A percentile compares a stretch with the other conserved stretches of the same genome.
These are phyloP conservation scores for Apophysomyces variabilis DNA, from an alignment of 371 early-diverging fungal species.

Conservation along the genomic window DNA sequence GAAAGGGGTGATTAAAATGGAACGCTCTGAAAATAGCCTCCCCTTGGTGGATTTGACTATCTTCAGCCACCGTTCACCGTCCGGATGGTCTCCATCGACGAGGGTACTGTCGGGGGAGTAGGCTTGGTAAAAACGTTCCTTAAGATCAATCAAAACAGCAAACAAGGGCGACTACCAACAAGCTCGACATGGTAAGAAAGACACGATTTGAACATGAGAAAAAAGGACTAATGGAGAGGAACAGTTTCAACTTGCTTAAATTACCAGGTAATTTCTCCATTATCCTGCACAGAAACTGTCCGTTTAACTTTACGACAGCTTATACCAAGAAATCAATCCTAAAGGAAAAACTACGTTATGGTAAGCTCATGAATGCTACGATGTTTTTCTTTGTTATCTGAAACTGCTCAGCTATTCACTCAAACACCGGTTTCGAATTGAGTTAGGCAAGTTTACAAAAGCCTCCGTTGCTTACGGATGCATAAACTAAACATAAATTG, in stretches of 20 bases:
- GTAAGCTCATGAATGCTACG: conserved; percentile 23
- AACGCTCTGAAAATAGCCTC: conserved; percentile 62
- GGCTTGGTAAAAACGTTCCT: conserved; percentile 54
- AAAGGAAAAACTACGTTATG: conserved; percentile 58
- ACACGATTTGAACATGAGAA: not conserved
- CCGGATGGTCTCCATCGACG: conserved; percentile 53
- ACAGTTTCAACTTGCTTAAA: conserved; percentile 90
- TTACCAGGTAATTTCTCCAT: conserved; percentile 61
- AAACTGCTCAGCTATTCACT: not conserved
- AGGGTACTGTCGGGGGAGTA: conserved; percentile 15
- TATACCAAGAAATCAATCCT: conserved; percentile 59
- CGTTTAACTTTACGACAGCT: conserved; percentile 21
- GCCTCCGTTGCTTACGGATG: no score
- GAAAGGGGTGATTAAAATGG: not conserved
- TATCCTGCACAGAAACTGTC: not conserved
- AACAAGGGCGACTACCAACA: conserved; percentile 57
- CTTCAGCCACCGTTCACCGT: conserved; percentile 77
- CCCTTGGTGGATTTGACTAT: conserved; percentile 86
- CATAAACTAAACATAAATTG: no score
- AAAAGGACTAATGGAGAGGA: not conserved
- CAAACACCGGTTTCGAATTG: not conserved
- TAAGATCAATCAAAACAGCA: conserved; percentile 33
- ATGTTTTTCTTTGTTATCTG: no score
- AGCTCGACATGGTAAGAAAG: conserved; percentile 54
- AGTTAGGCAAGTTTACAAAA: not conserved